Evolutionary conservation across 2,329 filamentous ascomycete species (phyloP), one percentile per base, ranked within the genome.

Genomic region (Paramyrothecium roridum): DNA sequence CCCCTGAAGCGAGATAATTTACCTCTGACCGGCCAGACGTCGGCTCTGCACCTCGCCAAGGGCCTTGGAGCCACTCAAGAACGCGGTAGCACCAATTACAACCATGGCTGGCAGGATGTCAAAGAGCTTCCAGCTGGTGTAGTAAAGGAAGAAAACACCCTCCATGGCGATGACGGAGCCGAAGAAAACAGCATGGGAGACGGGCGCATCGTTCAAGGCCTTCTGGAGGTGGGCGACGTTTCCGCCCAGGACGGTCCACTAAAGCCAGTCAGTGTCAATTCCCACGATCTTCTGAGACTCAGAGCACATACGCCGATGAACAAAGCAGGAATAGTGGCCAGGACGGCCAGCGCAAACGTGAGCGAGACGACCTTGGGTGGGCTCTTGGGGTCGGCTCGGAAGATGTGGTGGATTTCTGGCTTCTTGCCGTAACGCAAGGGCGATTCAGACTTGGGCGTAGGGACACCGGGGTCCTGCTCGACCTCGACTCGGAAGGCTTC

Each of bases 131-230:
- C 93, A 97, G 67, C 77, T 85, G 53, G 84, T 88, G 76, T 98
- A 98, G 81, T 99, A 99, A 62, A 96, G 76, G 78, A 95, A 93
- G 76, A 99, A 97, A 55, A 96, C 86, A 17, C 84, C 89, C 73
- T 99, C 95, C 79, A 99, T 90, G 21, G 87, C 86, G 43, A 96
- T 58, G 54, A 99, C 85, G 6, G 92, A 96, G 52, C 89, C 90
- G 63, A 96, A 89, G 79, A 98, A 99, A 34, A 92, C 72, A 30
- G 79, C 78, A 70, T 99, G 93, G 6, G 93, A 88, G 47, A 96
- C 64, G 2, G 95, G 93, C 1, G 91, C 90, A 21, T 83, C 79
- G 56, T 84, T 78, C 52, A 97, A 74, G 10, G 95, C 93, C 69
- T 89, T 88, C 52, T 83, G 73, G 1, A 95, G 74, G 69, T 98